phyloP scores from a whole-genome alignment of 768 basidiomycete genomes.

The Hericium rajendrae region DNA sequence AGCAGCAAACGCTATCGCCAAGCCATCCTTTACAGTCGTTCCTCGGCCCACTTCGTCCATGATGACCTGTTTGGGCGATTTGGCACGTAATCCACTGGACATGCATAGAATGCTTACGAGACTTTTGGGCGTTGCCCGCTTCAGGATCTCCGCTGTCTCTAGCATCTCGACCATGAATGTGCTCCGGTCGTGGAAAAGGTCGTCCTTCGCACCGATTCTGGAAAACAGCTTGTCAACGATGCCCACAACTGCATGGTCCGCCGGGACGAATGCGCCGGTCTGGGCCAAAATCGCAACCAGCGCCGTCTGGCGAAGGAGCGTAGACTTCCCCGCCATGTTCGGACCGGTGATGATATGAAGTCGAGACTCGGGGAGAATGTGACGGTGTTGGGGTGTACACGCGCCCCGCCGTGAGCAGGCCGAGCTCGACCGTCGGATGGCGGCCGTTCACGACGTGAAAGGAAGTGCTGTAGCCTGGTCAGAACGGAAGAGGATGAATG shows the following conservation, averaged over 20 bases:
- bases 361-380: conserved; percentile 47
- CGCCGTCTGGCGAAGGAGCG: conserved; percentile 84
- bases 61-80: conserved; percentile 55
- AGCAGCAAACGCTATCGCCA: conserved; percentile 90
- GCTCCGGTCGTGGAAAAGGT: conserved; percentile 85
- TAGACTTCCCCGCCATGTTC: conserved; percentile 95
- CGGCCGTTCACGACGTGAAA: conserved; percentile 73
- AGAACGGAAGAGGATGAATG: too few relatives aligned
- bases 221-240: conserved; percentile 89
- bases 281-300: conserved; percentile 87
- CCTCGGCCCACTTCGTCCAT: conserved; percentile 99
- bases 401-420: conserved; percentile 63
- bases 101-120: conserved; percentile 42
- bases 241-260: conserved; percentile 69
- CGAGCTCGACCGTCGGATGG: conserved; percentile 90
- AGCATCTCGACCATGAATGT: conserved; percentile 99
- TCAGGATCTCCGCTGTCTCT: conserved; percentile 86
- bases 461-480: conserved; percentile 15
- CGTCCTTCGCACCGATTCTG: conserved; percentile 92
- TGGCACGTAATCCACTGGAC: background rate
- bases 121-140: conserved; percentile 72
- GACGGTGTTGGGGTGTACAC: conserved; percentile 79
- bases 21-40: conserved; percentile 84
- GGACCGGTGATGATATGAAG: conserved; percentile 89
- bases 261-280: conserved; percentile 89